Evolutionary conservation across 371 early-diverging fungal species (phyloP).

Genomic region (Haplosporangium sp.): DNA sequence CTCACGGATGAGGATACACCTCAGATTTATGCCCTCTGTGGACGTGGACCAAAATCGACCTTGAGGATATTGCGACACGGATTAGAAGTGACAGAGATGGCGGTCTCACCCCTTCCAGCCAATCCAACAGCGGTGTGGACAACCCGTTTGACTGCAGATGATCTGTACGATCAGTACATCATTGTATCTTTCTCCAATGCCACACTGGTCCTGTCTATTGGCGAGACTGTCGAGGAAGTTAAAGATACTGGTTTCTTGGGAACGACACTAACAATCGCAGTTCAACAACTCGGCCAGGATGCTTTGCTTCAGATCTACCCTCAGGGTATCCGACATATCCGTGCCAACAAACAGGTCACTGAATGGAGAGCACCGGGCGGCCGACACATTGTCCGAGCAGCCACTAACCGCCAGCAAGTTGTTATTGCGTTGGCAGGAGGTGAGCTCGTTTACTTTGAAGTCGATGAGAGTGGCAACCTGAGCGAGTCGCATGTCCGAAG

Average conservation of each 20-base stretch:
- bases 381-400: slow-evolving; percentile 76
- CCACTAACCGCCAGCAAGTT: slow-evolving; percentile 87
- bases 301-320: slow-evolving; percentile 92
- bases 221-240: slow-evolving; percentile 96
- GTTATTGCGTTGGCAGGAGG: slow-evolving; percentile 86
- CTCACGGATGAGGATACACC: slow-evolving; percentile 93
- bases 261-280: slow-evolving; percentile 83
- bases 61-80: slow-evolving; percentile 94
- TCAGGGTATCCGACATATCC: slow-evolving; percentile 90
- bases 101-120: slow-evolving; percentile 92
- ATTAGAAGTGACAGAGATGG: slow-evolving; percentile 90
- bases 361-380: slow-evolving; percentile 94
- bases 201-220: slow-evolving; percentile 92
- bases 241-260: slow-evolving; percentile 89
- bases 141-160: slow-evolving; percentile 74
- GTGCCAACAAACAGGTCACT: slow-evolving; percentile 86
- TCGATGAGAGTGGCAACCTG: slow-evolving; percentile 86
- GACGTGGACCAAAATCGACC: slow-evolving; percentile 83
- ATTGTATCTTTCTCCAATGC: slow-evolving; percentile 94
- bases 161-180: slow-evolving; percentile 80
- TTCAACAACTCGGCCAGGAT: slow-evolving; percentile 89
- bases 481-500: slow-evolving; percentile 89
- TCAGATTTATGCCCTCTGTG: slow-evolving; percentile 91
- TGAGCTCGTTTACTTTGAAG: slow-evolving; percentile 93
- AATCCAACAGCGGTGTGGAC: slow-evolving; percentile 97